Evolutionary conservation across 2,329 filamentous ascomycete species (phyloP), one percentile per base, ranked within the genome.

Genomic region (Metarhizium rileyi): DNA sequence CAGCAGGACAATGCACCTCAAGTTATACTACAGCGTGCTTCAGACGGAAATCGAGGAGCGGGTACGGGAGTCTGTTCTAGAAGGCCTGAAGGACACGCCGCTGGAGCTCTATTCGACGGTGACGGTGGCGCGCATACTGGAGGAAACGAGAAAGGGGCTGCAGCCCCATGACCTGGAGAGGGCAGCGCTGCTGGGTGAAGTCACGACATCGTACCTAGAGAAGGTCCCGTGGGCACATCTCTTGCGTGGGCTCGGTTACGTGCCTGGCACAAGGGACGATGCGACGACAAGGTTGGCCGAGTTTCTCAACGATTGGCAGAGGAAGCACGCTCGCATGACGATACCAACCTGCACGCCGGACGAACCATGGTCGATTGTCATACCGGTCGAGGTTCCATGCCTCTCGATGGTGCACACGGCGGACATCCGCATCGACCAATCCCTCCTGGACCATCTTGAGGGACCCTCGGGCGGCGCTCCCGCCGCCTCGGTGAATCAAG

Each of bases 341-440:
- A 52, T 70, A 0, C 53, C 60, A 7, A 49, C 59, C 3, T 46
- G 52, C 1, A 51, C 58, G 5, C 48, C 49, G 1, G 53, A 55
- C 5, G 70, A 76, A 20, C 56, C 73, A 66, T 53, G 76, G 77
- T 83, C 81, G 12, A 90, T 98, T 57, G 73, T 86, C 27, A 94
- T 98, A 48, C 87, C 90, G 0, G 90, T 98, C 14, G 89, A 95
- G 51, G 81, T 98, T 1, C 91, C 91, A 0, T 83, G 85, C 1
- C 75, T 95, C 2, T 81, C 87, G 44, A 80, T 95, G 20, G 79
- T 97, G 0, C 86, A 95, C 65, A 94, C 87, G 0, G 84, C 86
- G 3, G 81, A 86, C 47, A 75, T 91, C 26, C 70, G 72, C 26
- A 66, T 87, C 2, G 68, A 73, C 51, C 59, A 57, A 59, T 65